phyloP scores from a whole-genome alignment of 179 eudicot species.

The Carnegiea gigantea region DNA sequence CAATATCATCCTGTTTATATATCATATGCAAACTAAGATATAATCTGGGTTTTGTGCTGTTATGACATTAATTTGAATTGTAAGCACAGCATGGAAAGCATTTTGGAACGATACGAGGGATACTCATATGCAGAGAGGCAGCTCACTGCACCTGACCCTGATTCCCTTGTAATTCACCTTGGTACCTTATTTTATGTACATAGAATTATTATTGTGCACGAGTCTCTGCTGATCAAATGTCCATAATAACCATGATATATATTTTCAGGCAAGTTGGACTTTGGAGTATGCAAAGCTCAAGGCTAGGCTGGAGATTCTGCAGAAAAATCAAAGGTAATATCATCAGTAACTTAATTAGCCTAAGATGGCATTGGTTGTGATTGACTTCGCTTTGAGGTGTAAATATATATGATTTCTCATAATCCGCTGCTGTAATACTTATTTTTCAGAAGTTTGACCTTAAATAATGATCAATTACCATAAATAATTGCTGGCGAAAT shows the following conservation, averaged over 20 bases:
- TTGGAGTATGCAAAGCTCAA: conserved; percentile 43
- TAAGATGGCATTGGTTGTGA: no score
- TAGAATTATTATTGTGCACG: neutral
- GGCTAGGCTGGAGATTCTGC: conserved; percentile 43
- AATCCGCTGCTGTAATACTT: no score
- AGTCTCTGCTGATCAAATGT: neutral
- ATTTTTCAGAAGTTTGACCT: no score
- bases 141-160: conserved; percentile 29
- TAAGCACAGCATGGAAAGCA: conserved; percentile 37
- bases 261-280: conserved; percentile 36
- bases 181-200: neutral
- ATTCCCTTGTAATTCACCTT: conserved; percentile 24
- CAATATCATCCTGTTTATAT: no score
- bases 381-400: no score
- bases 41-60: no score
- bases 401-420: no score
- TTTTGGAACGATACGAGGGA: conserved; percentile 42
- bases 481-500: no score
- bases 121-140: conserved; percentile 40
- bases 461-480: no score
- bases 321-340: conserved; percentile 35
- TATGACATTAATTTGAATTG: neutral
- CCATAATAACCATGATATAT: neutral
- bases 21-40: no score
- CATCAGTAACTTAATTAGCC: no score